Evolutionary conservation across 192 early-diverging fungal genomes (phyloP).

Genomic region (Backusella australiensis): DNA sequence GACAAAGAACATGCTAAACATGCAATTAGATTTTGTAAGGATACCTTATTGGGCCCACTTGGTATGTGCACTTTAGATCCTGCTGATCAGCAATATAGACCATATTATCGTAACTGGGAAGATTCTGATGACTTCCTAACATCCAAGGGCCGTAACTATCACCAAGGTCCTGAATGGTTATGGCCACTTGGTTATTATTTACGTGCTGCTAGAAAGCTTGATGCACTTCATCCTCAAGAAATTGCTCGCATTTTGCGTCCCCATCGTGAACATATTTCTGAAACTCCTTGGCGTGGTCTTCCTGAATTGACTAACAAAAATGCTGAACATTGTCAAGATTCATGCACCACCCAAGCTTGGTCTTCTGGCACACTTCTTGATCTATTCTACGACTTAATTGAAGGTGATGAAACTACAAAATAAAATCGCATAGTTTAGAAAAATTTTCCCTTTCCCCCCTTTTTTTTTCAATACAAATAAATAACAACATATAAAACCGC

Average conservation of each 20-base stretch:
- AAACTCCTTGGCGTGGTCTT: constrained; percentile 80
- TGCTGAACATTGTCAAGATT: constrained; percentile 76
- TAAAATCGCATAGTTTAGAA: not conserved
- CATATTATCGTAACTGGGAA: constrained; percentile 91
- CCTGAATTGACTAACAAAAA: constrained; percentile 95
- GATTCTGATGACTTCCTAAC: constrained; percentile 80
- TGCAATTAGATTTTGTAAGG: constrained; percentile 66
- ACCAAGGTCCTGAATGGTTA: constrained; percentile 96
- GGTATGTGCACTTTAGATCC: constrained; percentile 97
- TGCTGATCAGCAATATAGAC: constrained; percentile 88
- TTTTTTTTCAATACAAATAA: not conserved
- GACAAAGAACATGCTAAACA: constrained; percentile 68
- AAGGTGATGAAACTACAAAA: not conserved
- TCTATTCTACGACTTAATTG: constrained; percentile 48
- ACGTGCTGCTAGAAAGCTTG: constrained; percentile 78
- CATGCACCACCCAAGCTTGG: constrained; percentile 96
- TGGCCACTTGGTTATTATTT: constrained; percentile 91
- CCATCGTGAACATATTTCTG: constrained; percentile 76
- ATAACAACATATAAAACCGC: not conserved
- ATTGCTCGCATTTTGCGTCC: constrained; percentile 72
- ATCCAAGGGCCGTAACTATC: constrained; percentile 98
- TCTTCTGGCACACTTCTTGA: constrained; percentile 74
- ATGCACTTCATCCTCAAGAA: constrained; percentile 35
- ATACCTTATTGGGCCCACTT: constrained; percentile 76
- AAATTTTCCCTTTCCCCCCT: not conserved